Base-by-base conservation (phyloP, 768 basidiomycete genomes). In the Boletus insuetus region DNA sequence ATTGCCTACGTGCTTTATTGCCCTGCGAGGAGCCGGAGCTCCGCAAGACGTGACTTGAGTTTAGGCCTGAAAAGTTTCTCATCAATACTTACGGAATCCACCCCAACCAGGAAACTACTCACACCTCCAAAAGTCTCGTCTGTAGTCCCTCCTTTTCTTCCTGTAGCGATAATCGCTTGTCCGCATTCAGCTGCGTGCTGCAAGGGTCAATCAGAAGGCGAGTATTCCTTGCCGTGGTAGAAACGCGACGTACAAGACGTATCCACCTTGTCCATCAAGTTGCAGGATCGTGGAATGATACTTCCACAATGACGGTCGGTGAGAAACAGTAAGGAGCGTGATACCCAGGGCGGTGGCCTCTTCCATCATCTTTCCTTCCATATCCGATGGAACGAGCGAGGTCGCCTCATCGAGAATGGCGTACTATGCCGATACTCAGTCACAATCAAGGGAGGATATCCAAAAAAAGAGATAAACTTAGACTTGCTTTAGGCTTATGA, bases 341-440 rank as follows among this genome's bases (percentile, higher is more conserved):
- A 98, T 98, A 2, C 89, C 90, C 26, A 97, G 77, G 49, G 79
- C 75, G 0, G 90, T 89, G 3, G 94, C 95, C 62, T 90, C 82
- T 66, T 93, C 91, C 86, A 96, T 98, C 93, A 98, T 95, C 73
- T 81, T 76, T 48, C 89, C 92, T 74, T 98, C 96, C 70, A 95
- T 86, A 49, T 95, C 92, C 6, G 87, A 82, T 4, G 94, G 94
- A 9, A 99, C 95, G 4, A 95, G 85, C 17, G 91, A 93, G 4
- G 96, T 98, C 50, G 95, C 95, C 69, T 99, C 96, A 64, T 99
- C 96, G 46, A 98, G 77, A 54, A 98, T 94, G 12, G 95, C 96
- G 63, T 96, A 98, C 93, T 95, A 62, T 16, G 22, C 29, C 55
- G n/a, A 39, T 29, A 29, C 32, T 54, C 41, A 51, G 53, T 37